Evolutionary conservation across 2,329 filamentous ascomycete genomes (phyloP).

Genomic region (Pleomassaria siparia): DNA sequence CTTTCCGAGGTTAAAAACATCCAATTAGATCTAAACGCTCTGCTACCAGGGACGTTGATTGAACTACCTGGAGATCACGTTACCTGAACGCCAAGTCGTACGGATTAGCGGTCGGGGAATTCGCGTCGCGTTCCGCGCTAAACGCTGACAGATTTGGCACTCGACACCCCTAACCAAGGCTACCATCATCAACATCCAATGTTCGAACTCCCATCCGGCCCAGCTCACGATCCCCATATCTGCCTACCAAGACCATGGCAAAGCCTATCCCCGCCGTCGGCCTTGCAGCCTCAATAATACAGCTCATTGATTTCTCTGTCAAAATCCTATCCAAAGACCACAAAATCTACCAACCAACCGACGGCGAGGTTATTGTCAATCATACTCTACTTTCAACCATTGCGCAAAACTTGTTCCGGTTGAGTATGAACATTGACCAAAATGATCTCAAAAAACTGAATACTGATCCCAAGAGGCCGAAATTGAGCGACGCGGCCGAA

Average conservation of each 20-base stretch:
- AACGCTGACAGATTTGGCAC: neutral
- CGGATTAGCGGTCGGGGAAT: neutral
- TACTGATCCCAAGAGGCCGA: conserved; percentile 19
- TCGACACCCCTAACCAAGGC: neutral
- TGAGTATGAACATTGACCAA: conserved; percentile 21
- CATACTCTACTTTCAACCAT: conserved; percentile 22
- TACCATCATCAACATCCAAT: neutral
- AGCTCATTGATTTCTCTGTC: conserved; percentile 26
- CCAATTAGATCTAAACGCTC: too few species aligned
- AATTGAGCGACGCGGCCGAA: conserved; percentile 28
- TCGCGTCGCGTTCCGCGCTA: neutral
- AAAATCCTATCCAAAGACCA: conserved; percentile 27
- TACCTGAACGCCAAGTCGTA: conserved; percentile 1
- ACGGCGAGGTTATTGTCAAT: conserved; percentile 20
- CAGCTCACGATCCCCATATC: neutral
- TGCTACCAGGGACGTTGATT: neutral
- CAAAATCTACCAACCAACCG: conserved; percentile 21
- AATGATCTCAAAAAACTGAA: conserved; percentile 21
- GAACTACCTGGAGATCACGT: neutral
- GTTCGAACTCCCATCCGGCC: too few species aligned
- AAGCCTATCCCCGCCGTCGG: conserved; percentile 22
- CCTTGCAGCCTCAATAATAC: conserved; percentile 22
- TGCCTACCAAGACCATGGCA: conserved; percentile 39
- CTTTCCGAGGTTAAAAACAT: too few species aligned
- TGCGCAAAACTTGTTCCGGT: conserved; percentile 25